phyloP scores from a whole-genome alignment of 2,329 filamentous ascomycete species.

The Neofusicoccum ribis region DNA sequence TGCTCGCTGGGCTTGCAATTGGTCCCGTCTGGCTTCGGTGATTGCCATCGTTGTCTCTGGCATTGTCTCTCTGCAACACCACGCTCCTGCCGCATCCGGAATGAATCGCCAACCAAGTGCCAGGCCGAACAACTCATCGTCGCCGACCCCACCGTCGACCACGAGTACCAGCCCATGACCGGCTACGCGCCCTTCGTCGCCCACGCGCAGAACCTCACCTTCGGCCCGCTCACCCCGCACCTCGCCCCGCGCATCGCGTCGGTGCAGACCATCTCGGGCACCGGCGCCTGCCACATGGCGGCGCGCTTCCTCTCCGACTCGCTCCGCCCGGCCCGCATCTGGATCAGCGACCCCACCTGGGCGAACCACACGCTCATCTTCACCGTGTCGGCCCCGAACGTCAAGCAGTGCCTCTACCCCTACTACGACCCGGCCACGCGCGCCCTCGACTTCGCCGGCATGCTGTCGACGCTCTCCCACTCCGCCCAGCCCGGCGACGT shows the following conservation, averaged over 20 bases:
- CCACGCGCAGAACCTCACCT: slow-evolving; percentile 29
- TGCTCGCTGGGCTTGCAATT: background rate
- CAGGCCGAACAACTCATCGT: slow-evolving; percentile 20
- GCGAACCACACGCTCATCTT: slow-evolving; percentile 37
- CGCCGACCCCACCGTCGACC: slow-evolving; percentile 20
- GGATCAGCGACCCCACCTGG: slow-evolving; percentile 36
- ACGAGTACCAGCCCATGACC: slow-evolving; percentile 29
- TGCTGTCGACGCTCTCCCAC: slow-evolving; percentile 28
- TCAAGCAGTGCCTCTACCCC: slow-evolving; percentile 24
- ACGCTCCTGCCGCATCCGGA: too few species aligned
- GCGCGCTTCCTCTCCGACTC: slow-evolving; percentile 29
- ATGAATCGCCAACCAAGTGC: slow-evolving; percentile 10
- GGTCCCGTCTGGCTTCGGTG: background rate
- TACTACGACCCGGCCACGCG: slow-evolving; percentile 33
- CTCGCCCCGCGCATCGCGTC: slow-evolving; percentile 26
- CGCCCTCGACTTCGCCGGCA: slow-evolving; percentile 33
- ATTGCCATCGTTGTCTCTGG: background rate
- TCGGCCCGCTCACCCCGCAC: slow-evolving; percentile 24
- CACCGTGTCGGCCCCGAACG: slow-evolving; percentile 22
- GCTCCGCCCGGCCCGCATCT: slow-evolving; percentile 31
- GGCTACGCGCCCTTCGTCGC: slow-evolving; percentile 28
- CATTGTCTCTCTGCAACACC: background rate
- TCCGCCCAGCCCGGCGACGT: slow-evolving; percentile 32
- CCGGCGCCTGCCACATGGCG: slow-evolving; percentile 38
- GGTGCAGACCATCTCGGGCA: slow-evolving; percentile 40